These are phyloP conservation scores for Bruguiera hainesii DNA, from an alignment of 441 rosid genomes.

Conservation along the genomic window DNA sequence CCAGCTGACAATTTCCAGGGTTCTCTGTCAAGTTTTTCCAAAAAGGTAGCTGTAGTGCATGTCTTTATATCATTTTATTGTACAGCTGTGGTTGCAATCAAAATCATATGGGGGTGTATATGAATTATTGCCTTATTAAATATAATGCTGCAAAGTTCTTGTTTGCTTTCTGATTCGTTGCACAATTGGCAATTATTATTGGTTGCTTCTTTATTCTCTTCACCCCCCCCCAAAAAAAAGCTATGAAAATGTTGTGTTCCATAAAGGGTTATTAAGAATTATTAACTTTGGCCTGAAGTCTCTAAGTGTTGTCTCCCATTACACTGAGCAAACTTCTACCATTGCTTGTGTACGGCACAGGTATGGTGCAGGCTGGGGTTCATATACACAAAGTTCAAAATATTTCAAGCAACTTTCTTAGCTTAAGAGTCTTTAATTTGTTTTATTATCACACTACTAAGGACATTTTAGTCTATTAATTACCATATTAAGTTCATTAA, in stretches of 20 bases:
- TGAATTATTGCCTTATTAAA: neutral
- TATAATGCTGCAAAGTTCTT: neutral
- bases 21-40: constrained; percentile 33
- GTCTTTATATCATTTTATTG: constrained; percentile 32
- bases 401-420: neutral
- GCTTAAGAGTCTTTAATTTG: neutral
- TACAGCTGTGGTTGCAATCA: constrained; percentile 43
- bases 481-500: neutral
- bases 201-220: neutral
- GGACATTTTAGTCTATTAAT: neutral
- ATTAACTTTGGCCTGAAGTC: too few relatives aligned
- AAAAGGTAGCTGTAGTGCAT: constrained; percentile 40
- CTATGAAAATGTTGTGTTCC: too few relatives aligned
- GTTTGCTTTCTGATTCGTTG: neutral
- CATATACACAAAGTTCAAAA: too few relatives aligned
- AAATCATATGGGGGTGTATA: constrained; percentile 17
- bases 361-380: too few relatives aligned
- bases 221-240: too few relatives aligned
- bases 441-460: neutral
- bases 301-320: too few relatives aligned
- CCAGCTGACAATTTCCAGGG: constrained; percentile 30
- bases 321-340: too few relatives aligned
- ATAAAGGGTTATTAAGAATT: too few relatives aligned
- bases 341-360: too few relatives aligned
- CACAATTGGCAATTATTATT: neutral